Evolutionary conservation across 148 eudicot genomes (phyloP).

Genomic region (Cornus controversa): DNA sequence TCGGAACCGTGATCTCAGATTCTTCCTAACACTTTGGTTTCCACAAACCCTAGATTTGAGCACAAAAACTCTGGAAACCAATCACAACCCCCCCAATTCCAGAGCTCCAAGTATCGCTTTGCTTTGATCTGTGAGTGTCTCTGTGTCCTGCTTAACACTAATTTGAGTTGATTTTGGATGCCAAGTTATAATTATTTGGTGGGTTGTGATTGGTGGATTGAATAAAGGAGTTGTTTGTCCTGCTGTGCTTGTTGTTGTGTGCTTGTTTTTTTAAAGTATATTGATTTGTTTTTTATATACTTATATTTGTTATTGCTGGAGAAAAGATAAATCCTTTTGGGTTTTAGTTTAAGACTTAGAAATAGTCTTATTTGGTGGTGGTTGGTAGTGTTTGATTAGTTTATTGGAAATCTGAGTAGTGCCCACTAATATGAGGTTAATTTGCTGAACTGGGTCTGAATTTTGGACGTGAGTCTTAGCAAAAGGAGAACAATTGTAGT

Average conservation of each 20-base stretch:
- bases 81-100: not conserved
- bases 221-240: constrained; percentile 4
- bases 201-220: constrained; percentile 8
- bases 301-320: not conserved
- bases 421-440: not conserved
- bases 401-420: not conserved
- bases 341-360: not conserved
- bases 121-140: constrained; percentile 11
- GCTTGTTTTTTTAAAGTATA: not conserved
- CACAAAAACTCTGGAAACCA: not conserved
- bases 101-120: not conserved
- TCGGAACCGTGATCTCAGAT: constrained; percentile 1
- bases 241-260: not conserved
- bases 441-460: not conserved
- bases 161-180: constrained; percentile 7
- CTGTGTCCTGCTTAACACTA: not conserved
- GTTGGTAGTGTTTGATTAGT: constrained; percentile 1
- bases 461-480: not conserved
- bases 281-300: not conserved
- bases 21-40: not conserved
- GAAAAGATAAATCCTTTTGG: not conserved
- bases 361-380: not conserved
- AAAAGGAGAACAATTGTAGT: not conserved
- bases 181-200: not conserved
- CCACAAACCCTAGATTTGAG: not conserved